Percentiles rank a stretch among this genome's conserved stretches.
Evolutionary conservation across 805 yeast species (phyloP).

Genomic region (Jamesozyma lodderae): DNA sequence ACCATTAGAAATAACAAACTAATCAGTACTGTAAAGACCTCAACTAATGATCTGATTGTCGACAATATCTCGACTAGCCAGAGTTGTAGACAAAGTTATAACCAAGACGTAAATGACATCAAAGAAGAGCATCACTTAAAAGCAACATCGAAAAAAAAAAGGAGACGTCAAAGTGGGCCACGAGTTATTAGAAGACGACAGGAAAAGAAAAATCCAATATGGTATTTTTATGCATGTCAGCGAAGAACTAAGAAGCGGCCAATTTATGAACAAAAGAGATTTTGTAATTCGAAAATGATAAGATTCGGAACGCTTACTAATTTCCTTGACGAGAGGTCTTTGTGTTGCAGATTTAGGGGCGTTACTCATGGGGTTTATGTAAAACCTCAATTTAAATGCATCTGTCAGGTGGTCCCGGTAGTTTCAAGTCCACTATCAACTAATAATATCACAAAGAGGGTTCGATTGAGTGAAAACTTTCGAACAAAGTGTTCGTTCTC

Average conservation of each 20-base stretch:
- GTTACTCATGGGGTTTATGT: slow-evolving; percentile 12
- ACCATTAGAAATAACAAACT: too few species aligned
- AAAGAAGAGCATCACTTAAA: not conserved
- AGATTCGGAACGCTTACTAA: slow-evolving; percentile 18
- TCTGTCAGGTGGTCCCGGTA: slow-evolving; percentile 11
- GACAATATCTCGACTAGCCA: too few species aligned
- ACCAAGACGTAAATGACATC: not conserved
- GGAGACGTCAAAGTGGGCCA: too few species aligned
- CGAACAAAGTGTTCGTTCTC: too few species aligned
- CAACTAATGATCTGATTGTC: too few species aligned
- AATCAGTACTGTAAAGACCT: too few species aligned
- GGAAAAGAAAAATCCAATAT: not conserved
- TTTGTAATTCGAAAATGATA: slow-evolving; percentile 8
- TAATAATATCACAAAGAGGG: too few species aligned
- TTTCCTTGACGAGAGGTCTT: slow-evolving; percentile 13
- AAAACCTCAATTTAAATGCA: slow-evolving; percentile 12
- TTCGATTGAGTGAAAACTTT: too few species aligned
- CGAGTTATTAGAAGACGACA: not conserved
- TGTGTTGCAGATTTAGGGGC: slow-evolving; percentile 15
- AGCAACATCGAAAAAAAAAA: not conserved
- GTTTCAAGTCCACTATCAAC: slow-evolving; percentile 17
- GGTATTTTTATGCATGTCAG: not conserved
- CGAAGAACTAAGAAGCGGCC: not conserved
- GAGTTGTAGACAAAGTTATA: not conserved
- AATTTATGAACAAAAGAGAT: too few species aligned